A percentile compares a stretch with the other conserved stretches of the same genome.
phyloP scores from a whole-genome alignment of 1,284 basidiomycete genomes.

The Ustilago trichophora region DNA sequence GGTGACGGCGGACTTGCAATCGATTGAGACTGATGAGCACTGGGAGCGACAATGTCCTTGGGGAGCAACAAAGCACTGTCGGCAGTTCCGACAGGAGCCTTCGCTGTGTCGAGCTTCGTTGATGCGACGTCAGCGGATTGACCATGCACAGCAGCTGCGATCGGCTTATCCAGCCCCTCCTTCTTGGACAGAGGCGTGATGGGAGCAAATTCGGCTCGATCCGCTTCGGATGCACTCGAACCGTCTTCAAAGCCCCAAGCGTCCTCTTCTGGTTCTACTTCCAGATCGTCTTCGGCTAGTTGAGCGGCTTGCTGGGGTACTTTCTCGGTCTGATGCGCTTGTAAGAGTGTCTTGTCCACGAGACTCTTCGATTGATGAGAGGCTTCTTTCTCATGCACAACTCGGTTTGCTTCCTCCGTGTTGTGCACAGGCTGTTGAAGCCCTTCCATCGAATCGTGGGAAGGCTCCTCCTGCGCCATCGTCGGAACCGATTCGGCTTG shows the following conservation, averaged over 20 bases:
- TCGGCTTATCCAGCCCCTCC: background rate
- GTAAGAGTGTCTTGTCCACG: too few relatives aligned
- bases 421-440: too few relatives aligned
- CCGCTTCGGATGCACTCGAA: conserved; percentile 26
- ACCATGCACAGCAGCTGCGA: background rate
- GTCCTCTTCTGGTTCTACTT: conserved; percentile 20
- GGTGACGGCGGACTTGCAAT: conserved; percentile 11
- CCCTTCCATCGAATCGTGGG: too few relatives aligned
- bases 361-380: too few relatives aligned
- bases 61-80: background rate
- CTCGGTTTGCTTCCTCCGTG: too few relatives aligned
- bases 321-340: too few relatives aligned
- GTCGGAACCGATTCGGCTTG: too few relatives aligned
- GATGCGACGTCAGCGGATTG: background rate
- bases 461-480: too few relatives aligned
- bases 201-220: conserved; percentile 11
- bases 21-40: background rate
- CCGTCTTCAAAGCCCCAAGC: conserved; percentile 41
- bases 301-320: background rate
- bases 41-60: background rate
- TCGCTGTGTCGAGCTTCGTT: background rate
- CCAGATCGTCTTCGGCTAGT: background rate
- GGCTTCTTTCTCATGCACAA: too few relatives aligned
- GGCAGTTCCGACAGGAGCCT: background rate
- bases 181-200: conserved; percentile 1